Evolutionary conservation across 2,329 filamentous ascomycete species (phyloP), one percentile per base, ranked within the genome.

Genomic region (Neoascochyta sp.): DNA sequence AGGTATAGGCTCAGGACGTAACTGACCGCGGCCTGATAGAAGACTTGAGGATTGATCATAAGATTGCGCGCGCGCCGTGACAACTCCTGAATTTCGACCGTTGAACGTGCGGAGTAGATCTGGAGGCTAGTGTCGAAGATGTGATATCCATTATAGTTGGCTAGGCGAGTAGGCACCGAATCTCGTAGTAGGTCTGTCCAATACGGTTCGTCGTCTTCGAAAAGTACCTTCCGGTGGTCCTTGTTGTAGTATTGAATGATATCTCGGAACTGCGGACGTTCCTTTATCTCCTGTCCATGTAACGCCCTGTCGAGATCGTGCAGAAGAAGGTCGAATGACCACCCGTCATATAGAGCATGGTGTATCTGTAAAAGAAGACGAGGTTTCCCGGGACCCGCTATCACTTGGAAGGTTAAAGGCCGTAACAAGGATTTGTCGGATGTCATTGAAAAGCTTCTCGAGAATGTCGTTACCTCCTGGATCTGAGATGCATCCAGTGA

Each of bases 301-400:
- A 83, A 49, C 2, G 83, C 43, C 0, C 49, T 51, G 4, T 74
- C 68, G 4, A 94, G 64, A 54, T 95, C 86, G 15, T 73, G 65
- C 9, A 86, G 54, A 0, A 93, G 62, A 16, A 90, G 67, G 29
- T 95, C 83, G 52, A 88, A 74, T 0, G 87, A 89, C 89, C 89
- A 95, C n/a, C 88, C 89, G 59, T 95, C 89, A 52, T 94, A 95
- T 1, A 93, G 58, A 1, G 86, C 80, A 61, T 95, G 89, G 54
- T 94, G 88, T 0, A 93, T 67, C 9, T 81, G 70, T 24, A 86
- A 57, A 4, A 65, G 45, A 17, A 26, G 41, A 33, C 4, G 52
- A 27, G 11, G 43, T 11, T 6, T 29, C 17, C 29, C 43, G 27
- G 9, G 46, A 9, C 17, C 28, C 10, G 38, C 27, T 14, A 38